A percentile compares a stretch with the other conserved stretches of the same genome.
Conservation (phyloP, 169 alveolate genomes). For the Babesia microti region DNA sequence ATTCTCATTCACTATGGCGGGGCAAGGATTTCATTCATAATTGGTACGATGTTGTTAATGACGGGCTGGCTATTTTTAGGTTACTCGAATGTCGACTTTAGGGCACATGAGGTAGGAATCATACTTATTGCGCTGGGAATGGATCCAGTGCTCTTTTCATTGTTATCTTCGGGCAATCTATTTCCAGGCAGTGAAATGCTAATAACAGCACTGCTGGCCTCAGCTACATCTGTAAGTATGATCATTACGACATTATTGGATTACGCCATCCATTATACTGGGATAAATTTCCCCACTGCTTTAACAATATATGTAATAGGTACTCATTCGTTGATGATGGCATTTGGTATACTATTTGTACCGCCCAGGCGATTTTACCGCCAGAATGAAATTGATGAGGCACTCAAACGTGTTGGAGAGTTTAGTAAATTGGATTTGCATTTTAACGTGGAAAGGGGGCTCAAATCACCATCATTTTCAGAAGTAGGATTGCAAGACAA, state of each 20-base stretch:
- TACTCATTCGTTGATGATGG: constrained; percentile 11
- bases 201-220: constrained; percentile 36
- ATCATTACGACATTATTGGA: constrained; percentile 33
- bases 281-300: constrained; percentile 10
- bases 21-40: constrained; percentile 33
- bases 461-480: no score
- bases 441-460: no score
- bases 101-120: constrained; percentile 34
- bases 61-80: constrained; percentile 28
- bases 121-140: constrained; percentile 40
- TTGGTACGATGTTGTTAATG: constrained; percentile 35
- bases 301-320: constrained; percentile 30
- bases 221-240: constrained; percentile 40
- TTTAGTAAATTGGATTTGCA: neutral
- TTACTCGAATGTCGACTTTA: constrained; percentile 32
- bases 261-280: constrained; percentile 6
- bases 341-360: constrained; percentile 13
- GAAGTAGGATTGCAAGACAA: no score
- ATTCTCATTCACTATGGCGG: constrained; percentile 31
- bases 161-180: constrained; percentile 38
- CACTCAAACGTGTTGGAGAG: constrained; percentile 1
- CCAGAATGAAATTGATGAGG: constrained; percentile 42
- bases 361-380: constrained; percentile 38
- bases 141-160: constrained; percentile 33
- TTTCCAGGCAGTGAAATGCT: constrained; percentile 44